Conservation (phyloP, 148 eudicot genomes). For the Rhododendron ferrugineum region DNA sequence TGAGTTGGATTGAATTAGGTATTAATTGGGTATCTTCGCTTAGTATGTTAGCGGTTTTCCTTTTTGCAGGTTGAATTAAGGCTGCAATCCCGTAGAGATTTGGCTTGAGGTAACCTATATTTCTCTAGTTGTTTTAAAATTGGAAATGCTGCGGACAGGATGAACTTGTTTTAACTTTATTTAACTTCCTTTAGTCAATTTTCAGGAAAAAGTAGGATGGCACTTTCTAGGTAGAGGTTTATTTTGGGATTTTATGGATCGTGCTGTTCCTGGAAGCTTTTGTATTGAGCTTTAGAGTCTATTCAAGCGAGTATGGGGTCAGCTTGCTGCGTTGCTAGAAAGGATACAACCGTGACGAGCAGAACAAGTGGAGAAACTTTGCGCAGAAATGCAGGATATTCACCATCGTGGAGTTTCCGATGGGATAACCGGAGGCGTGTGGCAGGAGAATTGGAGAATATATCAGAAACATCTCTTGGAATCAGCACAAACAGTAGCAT, state of each 20-base stretch:
- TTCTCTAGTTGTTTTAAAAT: neutral
- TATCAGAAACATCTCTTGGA: slow-evolving; percentile 18
- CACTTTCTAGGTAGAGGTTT: neutral
- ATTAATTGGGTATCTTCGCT: neutral
- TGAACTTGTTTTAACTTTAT: neutral
- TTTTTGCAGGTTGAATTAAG: neutral
- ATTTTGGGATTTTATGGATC: neutral
- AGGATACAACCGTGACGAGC: slow-evolving; percentile 26
- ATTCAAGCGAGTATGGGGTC: slow-evolving; percentile 38
- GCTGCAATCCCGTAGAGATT: neutral
- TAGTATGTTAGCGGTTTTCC: neutral
- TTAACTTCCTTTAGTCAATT: neutral
- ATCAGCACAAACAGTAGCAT: slow-evolving; percentile 22
- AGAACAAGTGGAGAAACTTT: slow-evolving; percentile 25
- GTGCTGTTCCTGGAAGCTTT: slow-evolving; percentile 5
- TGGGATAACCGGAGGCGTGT: slow-evolving; percentile 47
- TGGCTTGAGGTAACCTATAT: neutral
- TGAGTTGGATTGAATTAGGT: neutral
- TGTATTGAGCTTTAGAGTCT: slow-evolving; percentile 2
- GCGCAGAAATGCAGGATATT: slow-evolving; percentile 28
- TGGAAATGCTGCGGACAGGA: neutral
- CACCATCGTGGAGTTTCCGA: slow-evolving; percentile 54
- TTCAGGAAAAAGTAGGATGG: slow-evolving; percentile 11
- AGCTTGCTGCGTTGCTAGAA: slow-evolving; percentile 52
- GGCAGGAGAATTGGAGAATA: slow-evolving; percentile 36